Conservation (phyloP, 2,329 filamentous ascomycete genomes). For the Xylaria sp. region DNA sequence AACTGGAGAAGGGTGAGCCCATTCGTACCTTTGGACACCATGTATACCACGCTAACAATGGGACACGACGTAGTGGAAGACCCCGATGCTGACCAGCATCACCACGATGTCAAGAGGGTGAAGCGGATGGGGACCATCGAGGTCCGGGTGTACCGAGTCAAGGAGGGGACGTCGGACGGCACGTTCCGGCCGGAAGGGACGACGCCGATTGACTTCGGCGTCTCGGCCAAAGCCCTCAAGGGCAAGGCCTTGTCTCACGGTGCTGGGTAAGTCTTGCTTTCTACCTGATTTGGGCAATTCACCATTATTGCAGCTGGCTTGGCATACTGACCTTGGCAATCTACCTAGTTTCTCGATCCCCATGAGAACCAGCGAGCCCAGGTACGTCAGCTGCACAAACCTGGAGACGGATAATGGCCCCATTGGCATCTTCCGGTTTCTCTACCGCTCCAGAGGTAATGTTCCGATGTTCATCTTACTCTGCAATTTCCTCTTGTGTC, state of each 20-base stretch:
- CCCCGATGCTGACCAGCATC: not conserved
- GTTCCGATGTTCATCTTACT: not conserved
- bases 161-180: not conserved
- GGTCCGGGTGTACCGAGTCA: slow-evolving; percentile 16
- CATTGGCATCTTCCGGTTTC: slow-evolving; percentile 16
- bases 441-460: slow-evolving; percentile 21
- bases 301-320: not conserved
- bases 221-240: slow-evolving; percentile 23
- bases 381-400: slow-evolving; percentile 4
- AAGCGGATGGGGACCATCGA: slow-evolving; percentile 26
- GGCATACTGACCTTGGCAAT: not conserved
- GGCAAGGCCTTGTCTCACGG: slow-evolving; percentile 25
- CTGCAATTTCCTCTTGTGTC: not conserved
- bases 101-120: slow-evolving; percentile 9
- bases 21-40: not conserved
- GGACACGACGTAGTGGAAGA: slow-evolving; percentile 12
- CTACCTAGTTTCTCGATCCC: not conserved
- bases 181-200: not conserved
- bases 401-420: slow-evolving; percentile 12
- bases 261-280: slow-evolving; percentile 17
- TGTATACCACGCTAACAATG: not conserved
- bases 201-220: not conserved
- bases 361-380: not conserved
- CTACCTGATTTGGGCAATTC: not conserved
- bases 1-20: slow-evolving; percentile 20